Evolutionary conservation across 2,329 filamentous ascomycete species (phyloP).

Genomic region (Fonsecaea nubica): DNA sequence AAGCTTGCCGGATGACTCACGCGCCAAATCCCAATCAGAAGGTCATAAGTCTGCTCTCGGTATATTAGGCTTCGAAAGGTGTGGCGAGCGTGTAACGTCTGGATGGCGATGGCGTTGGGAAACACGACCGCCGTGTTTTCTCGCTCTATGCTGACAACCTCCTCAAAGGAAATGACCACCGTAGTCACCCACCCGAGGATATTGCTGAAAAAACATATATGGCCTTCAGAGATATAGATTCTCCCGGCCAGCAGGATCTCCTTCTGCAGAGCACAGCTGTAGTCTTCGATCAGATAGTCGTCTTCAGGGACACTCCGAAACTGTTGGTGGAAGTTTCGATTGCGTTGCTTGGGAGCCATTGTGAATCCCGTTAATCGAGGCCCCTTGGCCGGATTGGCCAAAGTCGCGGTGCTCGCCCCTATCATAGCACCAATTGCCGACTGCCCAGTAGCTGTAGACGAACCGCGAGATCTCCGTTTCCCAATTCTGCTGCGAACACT

Average conservation of each 20-base stretch:
- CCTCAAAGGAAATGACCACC: slow-evolving; percentile 96
- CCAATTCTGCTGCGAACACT: slow-evolving; percentile 71
- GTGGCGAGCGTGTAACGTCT: slow-evolving; percentile 92
- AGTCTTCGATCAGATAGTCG: slow-evolving; percentile 97
- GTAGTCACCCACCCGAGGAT: slow-evolving; percentile 98
- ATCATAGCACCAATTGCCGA: slow-evolving; percentile 75
- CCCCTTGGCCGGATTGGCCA: slow-evolving; percentile 68
- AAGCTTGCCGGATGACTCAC: slow-evolving; percentile 86
- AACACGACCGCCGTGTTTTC: slow-evolving; percentile 94
- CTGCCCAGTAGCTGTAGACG: slow-evolving; percentile 71
- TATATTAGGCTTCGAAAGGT: slow-evolving; percentile 95
- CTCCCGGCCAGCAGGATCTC: slow-evolving; percentile 94
- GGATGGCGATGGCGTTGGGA: slow-evolving; percentile 96
- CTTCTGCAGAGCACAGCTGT: slow-evolving; percentile 92
- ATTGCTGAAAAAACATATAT: slow-evolving; percentile 98
- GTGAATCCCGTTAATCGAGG: slow-evolving; percentile 92
- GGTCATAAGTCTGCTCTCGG: slow-evolving; percentile 92
- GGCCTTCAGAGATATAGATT: slow-evolving; percentile 94
- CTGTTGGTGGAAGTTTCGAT: slow-evolving; percentile 89
- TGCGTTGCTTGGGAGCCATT: slow-evolving; percentile 93
- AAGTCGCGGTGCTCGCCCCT: slow-evolving; percentile 70
- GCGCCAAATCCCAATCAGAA: slow-evolving; percentile 98
- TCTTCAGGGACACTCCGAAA: slow-evolving; percentile 98
- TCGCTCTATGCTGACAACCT: slow-evolving; percentile 96
- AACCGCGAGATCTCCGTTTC: slow-evolving; percentile 77